phyloP scores from a whole-genome alignment of 1,284 basidiomycete genomes.

The Somion occarium region DNA sequence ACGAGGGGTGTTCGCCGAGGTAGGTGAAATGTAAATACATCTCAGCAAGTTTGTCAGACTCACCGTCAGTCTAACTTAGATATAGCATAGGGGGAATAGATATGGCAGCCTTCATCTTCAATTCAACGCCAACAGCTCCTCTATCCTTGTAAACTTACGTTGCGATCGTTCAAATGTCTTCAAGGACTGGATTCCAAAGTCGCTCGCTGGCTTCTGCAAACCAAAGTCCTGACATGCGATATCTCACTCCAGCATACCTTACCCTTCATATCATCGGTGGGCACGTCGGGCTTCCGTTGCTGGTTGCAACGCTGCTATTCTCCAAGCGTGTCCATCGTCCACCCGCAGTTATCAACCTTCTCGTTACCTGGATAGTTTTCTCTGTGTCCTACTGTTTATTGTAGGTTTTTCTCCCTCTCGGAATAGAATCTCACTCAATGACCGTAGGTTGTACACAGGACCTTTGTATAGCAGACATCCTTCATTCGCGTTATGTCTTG shows the following conservation, averaged over 20 bases:
- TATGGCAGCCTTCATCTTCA: too few relatives aligned
- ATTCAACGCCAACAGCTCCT: too few relatives aligned
- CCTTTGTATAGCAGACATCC: conserved; percentile 15
- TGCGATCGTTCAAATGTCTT: too few relatives aligned
- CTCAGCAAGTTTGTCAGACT: too few relatives aligned
- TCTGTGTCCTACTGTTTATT: conserved; percentile 46
- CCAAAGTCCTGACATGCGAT: conserved; percentile 3
- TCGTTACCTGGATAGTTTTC: conserved; percentile 47
- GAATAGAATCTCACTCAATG: conserved; percentile 1
- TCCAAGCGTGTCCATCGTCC: conserved; percentile 25
- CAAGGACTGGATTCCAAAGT: too few relatives aligned
- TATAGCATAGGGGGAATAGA: too few relatives aligned
- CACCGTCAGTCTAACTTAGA: too few relatives aligned
- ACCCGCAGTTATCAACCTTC: conserved; percentile 32
- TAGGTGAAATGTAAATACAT: too few relatives aligned
- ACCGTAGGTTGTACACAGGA: conserved; percentile 35
- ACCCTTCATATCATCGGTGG: conserved; percentile 27
- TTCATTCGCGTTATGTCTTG: conserved; percentile 33
- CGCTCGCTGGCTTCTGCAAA: not conserved
- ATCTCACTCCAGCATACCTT: conserved; percentile 10
- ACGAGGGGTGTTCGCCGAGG: too few relatives aligned
- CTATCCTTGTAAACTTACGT: too few relatives aligned
- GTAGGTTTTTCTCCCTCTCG: conserved; percentile 37
- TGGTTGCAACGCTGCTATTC: conserved; percentile 25
- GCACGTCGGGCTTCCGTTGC: conserved; percentile 28